Evolutionary conservation across 1,139 yeast species (phyloP), one percentile per base, ranked within the genome.

Genomic region (Wickerhamomyces sp.): DNA sequence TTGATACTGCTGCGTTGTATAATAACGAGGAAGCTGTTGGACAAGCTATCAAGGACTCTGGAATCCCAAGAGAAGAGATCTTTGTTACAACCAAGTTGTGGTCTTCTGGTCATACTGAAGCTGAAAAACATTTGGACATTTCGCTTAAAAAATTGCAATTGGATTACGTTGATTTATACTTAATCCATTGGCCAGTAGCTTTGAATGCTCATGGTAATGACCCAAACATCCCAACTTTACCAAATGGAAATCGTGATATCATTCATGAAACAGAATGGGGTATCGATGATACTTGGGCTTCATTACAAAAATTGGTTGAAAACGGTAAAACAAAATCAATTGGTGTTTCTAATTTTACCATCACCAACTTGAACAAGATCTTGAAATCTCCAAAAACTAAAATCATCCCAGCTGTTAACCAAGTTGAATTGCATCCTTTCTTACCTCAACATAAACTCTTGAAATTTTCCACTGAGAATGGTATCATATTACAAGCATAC

Each of bases 111-210:
- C 88, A 82, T 58, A 68, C 70, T 48, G 66, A 76, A 38, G 81
- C 80, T 19, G 80, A 64, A 37, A 70, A 62, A 35, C 84, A 83
- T 10, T 64, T 88, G 43, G 76, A 81, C 38, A 64, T 60, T 34
- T 81, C 94, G 3, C 70, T 89, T 57, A 59, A 72, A 50, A 77
- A 78, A 51, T 68, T 88, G 53, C 81, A 80, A 7, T 63, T 85
- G 50, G 94, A 85, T 40, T 89, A 89, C 54, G 80, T 89, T 43
- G 97, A 89, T 59, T 70, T 88, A 52, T 82, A 81, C 60, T 72
- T 89, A 58, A 73, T 86, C 56, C 97, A 89, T 65, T 86, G 94
- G 94, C 96, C 96, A 5, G 68, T 74, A 34, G 72, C 84, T 4
- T 58, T 75, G 45, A 64, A 60, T 52, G 67, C 69, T 38, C 67